Conservation (phyloP, 768 basidiomycete genomes). For the Phlegmacium glaucopus region DNA sequence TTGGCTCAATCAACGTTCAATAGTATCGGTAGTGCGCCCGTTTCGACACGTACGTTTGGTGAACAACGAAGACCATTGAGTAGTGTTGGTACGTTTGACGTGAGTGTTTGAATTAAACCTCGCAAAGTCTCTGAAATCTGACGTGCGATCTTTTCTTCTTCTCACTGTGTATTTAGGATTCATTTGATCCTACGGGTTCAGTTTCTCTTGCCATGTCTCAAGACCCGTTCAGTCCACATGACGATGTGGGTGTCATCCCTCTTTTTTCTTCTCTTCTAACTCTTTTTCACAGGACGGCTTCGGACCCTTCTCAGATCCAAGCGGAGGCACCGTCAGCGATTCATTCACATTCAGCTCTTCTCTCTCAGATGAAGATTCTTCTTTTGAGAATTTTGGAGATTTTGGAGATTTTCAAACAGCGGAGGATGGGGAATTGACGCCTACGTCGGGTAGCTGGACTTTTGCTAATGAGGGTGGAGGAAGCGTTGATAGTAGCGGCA, state of each 20-base stretch:
- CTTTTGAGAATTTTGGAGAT: conserved; percentile 76
- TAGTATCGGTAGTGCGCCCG: conserved; percentile 46
- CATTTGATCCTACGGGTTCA: conserved; percentile 41
- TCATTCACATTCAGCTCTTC: conserved; percentile 59
- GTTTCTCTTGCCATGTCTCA: conserved; percentile 35
- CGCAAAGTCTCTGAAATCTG: neutral
- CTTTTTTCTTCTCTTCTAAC: neutral
- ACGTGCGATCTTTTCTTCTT: neutral
- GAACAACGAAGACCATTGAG: conserved; percentile 46
- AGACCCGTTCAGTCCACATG: conserved; percentile 48
- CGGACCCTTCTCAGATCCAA: conserved; percentile 76
- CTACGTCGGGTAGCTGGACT: conserved; percentile 67
- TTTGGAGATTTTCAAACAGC: conserved; percentile 77
- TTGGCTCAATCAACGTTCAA: conserved; percentile 69
- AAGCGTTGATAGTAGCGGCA: neutral
- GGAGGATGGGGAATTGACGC: conserved; percentile 31
- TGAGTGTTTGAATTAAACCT: conserved; percentile 27
- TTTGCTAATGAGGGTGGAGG: conserved; percentile 31
- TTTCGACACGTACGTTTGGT: conserved; percentile 42
- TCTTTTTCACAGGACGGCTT: conserved; percentile 50
- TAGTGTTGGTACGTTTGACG: conserved; percentile 46
- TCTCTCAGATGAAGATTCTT: conserved; percentile 63
- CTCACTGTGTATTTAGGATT: conserved; percentile 33
- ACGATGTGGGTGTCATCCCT: conserved; percentile 42
- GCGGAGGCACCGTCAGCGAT: conserved; percentile 36